A percentile compares a stretch with the other conserved stretches of the same genome.
These are phyloP conservation scores for Myxozyma udenii DNA, from an alignment of 805 yeast genomes.

Conservation along the genomic window DNA sequence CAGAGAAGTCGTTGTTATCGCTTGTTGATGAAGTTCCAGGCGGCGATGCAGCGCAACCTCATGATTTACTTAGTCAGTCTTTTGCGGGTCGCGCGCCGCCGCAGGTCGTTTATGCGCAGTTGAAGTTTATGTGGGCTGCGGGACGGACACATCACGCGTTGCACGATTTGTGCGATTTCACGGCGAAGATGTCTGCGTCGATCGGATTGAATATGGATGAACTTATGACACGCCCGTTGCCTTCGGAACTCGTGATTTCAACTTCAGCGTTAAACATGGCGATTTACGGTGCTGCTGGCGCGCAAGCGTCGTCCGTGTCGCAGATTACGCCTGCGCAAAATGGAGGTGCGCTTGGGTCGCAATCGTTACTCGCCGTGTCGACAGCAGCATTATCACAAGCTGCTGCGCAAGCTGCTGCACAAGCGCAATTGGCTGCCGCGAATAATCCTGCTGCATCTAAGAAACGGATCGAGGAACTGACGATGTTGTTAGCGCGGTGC, in stretches of 20 bases:
- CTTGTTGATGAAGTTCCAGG: slow-evolving; percentile 58
- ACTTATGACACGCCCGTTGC: slow-evolving; percentile 79
- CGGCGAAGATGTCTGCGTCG: slow-evolving; percentile 85
- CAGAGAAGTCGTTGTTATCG: slow-evolving; percentile 83
- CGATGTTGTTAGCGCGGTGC: slow-evolving; percentile 84
- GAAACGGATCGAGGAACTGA: slow-evolving; percentile 70
- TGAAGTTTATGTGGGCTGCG: slow-evolving; percentile 95
- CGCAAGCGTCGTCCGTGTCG: neutral
- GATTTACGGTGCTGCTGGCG: slow-evolving; percentile 28
- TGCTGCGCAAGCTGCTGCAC: slow-evolving; percentile 1
- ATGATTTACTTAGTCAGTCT: slow-evolving; percentile 31
- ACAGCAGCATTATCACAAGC: slow-evolving; percentile 5
- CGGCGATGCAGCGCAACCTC: slow-evolving; percentile 42
- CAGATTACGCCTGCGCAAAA: neutral
- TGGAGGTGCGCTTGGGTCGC: neutral
- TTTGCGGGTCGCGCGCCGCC: slow-evolving; percentile 77
- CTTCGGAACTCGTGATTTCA: slow-evolving; percentile 46
- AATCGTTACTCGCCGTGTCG: neutral
- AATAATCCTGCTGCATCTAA: slow-evolving; percentile 30
- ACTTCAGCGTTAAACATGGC: slow-evolving; percentile 6
- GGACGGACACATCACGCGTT: slow-evolving; percentile 86
- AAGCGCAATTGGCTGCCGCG: neutral
- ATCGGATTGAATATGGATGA: slow-evolving; percentile 75
- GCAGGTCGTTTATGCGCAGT: slow-evolving; percentile 93
- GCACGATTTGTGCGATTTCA: slow-evolving; percentile 79